Percentiles rank a stretch among this genome's conserved stretches.
These are phyloP conservation scores for Suillus placidus DNA, from an alignment of 768 basidiomycete species.

Conservation along the genomic window DNA sequence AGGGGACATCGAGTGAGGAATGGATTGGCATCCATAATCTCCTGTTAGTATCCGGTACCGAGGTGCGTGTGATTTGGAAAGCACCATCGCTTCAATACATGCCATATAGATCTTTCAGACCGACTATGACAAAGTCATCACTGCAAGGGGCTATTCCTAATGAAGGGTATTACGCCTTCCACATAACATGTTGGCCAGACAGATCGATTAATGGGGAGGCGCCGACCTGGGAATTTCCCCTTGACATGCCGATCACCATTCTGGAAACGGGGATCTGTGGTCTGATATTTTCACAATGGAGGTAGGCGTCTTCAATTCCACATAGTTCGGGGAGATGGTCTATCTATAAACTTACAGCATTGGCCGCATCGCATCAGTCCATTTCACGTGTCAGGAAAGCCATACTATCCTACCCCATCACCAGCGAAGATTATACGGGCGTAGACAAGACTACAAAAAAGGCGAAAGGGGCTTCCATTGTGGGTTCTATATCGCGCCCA, in stretches of 20 bases:
- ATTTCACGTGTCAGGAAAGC: constrained; percentile 4
- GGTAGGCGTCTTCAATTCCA: constrained; percentile 2
- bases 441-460: constrained; percentile 7
- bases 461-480: constrained; percentile 9
- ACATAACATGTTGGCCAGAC: neutral
- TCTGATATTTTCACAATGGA: neutral
- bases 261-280: constrained; percentile 12
- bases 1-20: neutral
- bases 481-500: neutral
- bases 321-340: neutral
- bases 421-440: constrained; percentile 8
- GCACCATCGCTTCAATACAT: neutral
- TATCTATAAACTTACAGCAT: constrained; percentile 4
- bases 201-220: constrained; percentile 5
- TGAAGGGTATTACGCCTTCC: neutral
- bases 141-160: neutral
- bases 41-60: neutral
- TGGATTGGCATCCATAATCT: neutral
- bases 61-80: neutral
- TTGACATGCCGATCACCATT: constrained; percentile 10
- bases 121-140: neutral
- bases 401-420: constrained; percentile 4
- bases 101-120: neutral
- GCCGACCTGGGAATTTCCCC: constrained; percentile 6
- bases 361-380: neutral